Evolutionary conservation across 805 yeast genomes (phyloP).

Genomic region (Kazachstania africana): DNA sequence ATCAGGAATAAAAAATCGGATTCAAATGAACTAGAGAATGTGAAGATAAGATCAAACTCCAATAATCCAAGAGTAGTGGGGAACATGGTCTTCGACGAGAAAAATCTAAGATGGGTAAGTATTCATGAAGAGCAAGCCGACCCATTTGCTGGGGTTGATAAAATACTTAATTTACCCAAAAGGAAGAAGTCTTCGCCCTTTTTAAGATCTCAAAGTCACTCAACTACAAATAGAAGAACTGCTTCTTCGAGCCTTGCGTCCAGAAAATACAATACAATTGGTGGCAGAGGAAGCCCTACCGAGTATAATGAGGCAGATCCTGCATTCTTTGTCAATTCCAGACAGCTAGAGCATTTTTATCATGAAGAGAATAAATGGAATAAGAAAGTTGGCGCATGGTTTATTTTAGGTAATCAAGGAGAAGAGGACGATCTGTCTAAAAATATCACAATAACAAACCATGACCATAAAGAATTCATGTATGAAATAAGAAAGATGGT

Average conservation of each 20-base stretch:
- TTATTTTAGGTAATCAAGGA: constrained; percentile 9
- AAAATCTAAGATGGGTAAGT: constrained; percentile 24
- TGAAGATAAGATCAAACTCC: constrained; percentile 4
- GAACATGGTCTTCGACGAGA: constrained; percentile 25
- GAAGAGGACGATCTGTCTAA: constrained; percentile 4
- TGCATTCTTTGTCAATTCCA: constrained; percentile 12
- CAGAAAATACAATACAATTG: constrained; percentile 12
- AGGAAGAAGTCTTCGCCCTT: constrained; percentile 10
- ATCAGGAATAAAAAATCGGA: constrained; percentile 6
- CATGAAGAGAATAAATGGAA: constrained; percentile 27
- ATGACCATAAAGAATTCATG: constrained; percentile 19
- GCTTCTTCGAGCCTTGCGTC: constrained; percentile 1
- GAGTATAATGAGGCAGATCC: constrained; percentile 3
- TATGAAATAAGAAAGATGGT: constrained; percentile 27
- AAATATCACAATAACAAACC: constrained; percentile 6
- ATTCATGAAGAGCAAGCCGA: constrained; percentile 19
- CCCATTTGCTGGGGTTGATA: constrained; percentile 21
- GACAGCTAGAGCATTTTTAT: constrained; percentile 18
- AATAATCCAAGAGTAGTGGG: constrained; percentile 19
- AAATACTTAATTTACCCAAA: constrained; percentile 4
- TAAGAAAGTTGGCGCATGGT: constrained; percentile 23
- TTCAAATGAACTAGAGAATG: constrained; percentile 3
- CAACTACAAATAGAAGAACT: not conserved
- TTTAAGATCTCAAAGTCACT: constrained; percentile 17
- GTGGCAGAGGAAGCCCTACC: constrained; percentile 2